phyloP scores from a whole-genome alignment of 176 grass and related monocot genomes.

The Alopecurus myosuroides region DNA sequence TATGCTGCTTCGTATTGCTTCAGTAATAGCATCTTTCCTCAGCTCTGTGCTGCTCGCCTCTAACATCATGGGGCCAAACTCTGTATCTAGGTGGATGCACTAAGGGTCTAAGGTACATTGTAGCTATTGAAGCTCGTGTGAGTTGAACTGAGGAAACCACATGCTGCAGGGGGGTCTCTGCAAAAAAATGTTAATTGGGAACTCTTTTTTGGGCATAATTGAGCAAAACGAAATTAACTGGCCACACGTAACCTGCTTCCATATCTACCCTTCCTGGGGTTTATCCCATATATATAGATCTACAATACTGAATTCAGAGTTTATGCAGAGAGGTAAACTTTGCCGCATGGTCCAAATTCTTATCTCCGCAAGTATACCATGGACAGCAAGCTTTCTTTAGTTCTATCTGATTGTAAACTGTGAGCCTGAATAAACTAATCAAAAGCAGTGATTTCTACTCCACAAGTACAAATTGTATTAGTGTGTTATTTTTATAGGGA shows the following conservation, averaged over 20 bases:
- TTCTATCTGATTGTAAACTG: background rate
- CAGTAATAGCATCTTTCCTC: background rate
- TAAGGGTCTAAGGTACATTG: no score
- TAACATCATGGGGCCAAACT: no score
- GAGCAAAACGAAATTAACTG: background rate
- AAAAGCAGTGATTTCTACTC: slow-evolving; percentile 12
- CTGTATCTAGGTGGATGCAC: no score
- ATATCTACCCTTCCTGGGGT: background rate
- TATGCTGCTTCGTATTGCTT: background rate
- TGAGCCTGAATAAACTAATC: slow-evolving; percentile 2
- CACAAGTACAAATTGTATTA: slow-evolving; percentile 12
- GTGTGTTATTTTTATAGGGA: background rate
- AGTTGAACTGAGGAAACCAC: no score
- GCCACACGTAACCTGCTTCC: background rate
- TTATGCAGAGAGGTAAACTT: slow-evolving; percentile 6
- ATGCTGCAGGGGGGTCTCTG: background rate
- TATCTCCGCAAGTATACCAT: background rate
- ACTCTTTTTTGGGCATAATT: background rate
- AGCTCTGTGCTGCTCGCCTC: background rate
- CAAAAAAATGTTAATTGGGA: background rate
- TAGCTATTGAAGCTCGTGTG: no score
- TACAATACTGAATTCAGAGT: slow-evolving; percentile 1
- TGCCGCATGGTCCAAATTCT: background rate
- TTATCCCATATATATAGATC: background rate
- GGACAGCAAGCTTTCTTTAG: background rate